Evolutionary conservation across 2,329 filamentous ascomycete species (phyloP).

Genomic region (Colletotrichum sidae): DNA sequence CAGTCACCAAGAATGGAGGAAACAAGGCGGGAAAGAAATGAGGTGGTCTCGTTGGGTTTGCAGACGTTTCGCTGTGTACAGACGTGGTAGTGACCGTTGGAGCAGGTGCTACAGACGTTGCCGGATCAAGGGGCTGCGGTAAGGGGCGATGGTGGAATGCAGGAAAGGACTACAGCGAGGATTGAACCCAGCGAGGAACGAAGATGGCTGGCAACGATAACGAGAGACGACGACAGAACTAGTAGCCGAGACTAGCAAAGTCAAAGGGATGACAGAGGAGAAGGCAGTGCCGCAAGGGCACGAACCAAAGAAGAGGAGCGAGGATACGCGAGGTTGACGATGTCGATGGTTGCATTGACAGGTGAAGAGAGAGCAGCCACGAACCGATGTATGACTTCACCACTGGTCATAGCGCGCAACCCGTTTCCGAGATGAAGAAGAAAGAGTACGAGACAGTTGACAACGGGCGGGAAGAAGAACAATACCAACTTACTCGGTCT

Average conservation of each 20-base stretch:
- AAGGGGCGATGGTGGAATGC: too few species aligned
- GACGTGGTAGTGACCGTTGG: too few species aligned
- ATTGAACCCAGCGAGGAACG: too few species aligned
- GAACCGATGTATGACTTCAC: conserved; percentile 31
- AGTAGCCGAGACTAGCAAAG: neutral
- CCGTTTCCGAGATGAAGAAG: neutral
- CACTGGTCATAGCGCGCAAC: conserved; percentile 22
- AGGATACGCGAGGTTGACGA: neutral
- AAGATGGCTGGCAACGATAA: too few species aligned
- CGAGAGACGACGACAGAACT: too few species aligned
- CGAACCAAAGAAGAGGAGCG: conserved; percentile 1
- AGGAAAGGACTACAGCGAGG: too few species aligned
- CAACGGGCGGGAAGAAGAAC: neutral
- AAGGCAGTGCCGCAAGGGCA: neutral
- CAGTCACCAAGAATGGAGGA: too few species aligned
- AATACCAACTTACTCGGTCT: conserved; percentile 24
- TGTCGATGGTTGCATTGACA: neutral
- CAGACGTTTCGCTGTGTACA: too few species aligned
- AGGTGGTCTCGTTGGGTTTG: too few species aligned
- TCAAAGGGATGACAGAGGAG: neutral
- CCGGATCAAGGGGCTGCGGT: too few species aligned
- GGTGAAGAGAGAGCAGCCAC: neutral
- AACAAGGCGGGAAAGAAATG: too few species aligned
- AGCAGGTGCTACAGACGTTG: too few species aligned
- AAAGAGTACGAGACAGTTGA: neutral